A percentile compares a stretch with the other conserved stretches of the same genome.
Conservation (phyloP, 2,329 filamentous ascomycete species). For the Huntiella moniliformis region DNA sequence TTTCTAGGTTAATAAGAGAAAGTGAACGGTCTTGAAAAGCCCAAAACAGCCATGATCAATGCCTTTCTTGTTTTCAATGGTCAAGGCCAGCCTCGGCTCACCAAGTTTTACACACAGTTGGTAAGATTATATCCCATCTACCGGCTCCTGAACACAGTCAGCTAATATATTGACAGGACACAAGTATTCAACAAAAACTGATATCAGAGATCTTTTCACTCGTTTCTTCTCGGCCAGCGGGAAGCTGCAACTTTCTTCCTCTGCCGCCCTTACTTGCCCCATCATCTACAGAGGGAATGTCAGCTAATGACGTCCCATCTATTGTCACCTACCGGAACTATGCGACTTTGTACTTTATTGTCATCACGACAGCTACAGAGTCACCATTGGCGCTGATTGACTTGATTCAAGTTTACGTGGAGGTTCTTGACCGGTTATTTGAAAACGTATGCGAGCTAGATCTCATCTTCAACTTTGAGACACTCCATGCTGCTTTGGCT, state of each 20-base stretch:
- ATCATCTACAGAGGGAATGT: slow-evolving; percentile 44
- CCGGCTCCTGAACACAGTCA: neutral
- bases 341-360: slow-evolving; percentile 93
- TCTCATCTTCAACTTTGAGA: slow-evolving; percentile 98
- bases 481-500: slow-evolving; percentile 69
- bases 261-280: slow-evolving; percentile 46
- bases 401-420: slow-evolving; percentile 94
- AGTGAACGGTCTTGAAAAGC: no score
- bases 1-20: no score
- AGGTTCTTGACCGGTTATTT: slow-evolving; percentile 83
- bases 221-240: slow-evolving; percentile 76
- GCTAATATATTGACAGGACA: slow-evolving; percentile 46
- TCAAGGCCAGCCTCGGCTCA: slow-evolving; percentile 85
- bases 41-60: slow-evolving; percentile 61
- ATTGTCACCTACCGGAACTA: slow-evolving; percentile 97
- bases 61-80: slow-evolving; percentile 98
- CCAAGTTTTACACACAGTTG: slow-evolving; percentile 96
- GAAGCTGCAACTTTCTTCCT: slow-evolving; percentile 93
- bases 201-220: slow-evolving; percentile 96
- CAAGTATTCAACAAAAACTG: slow-evolving; percentile 86
- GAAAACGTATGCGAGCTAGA: slow-evolving; percentile 98
- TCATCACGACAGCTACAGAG: slow-evolving; percentile 92
- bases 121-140: slow-evolving; percentile 26
- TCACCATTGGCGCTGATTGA: slow-evolving; percentile 89
- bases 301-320: slow-evolving; percentile 69